Evolutionary conservation across 2,329 filamentous ascomycete genomes (phyloP).

Genomic region (Torrubiella hemipterigena): DNA sequence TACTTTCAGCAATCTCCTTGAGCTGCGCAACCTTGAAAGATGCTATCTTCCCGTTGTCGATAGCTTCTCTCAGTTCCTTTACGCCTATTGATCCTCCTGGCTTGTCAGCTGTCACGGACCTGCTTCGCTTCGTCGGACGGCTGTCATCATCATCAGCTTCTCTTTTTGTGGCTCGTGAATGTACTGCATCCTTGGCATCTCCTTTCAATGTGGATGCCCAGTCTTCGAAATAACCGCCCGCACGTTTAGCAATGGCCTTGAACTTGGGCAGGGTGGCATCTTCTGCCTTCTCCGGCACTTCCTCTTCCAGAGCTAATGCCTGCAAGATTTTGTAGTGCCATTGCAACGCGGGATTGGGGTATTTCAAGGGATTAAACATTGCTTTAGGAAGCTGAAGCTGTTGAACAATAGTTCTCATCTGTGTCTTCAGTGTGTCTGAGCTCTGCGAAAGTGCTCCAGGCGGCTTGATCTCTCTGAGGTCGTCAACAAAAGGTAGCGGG

Average conservation of each 20-base stretch:
- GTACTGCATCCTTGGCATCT: slow-evolving; percentile 27
- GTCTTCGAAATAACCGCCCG: slow-evolving; percentile 64
- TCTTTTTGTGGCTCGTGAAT: slow-evolving; percentile 35
- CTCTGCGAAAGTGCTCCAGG: slow-evolving; percentile 37
- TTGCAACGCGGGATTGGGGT: slow-evolving; percentile 84
- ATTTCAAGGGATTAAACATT: slow-evolving; percentile 72
- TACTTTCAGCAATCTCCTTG: slow-evolving; percentile 33
- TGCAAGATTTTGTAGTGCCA: slow-evolving; percentile 97
- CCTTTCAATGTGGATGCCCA: slow-evolving; percentile 61
- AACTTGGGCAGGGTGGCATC: slow-evolving; percentile 80
- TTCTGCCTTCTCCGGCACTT: slow-evolving; percentile 59
- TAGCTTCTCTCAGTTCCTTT: slow-evolving; percentile 31
- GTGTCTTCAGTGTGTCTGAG: slow-evolving; percentile 62
- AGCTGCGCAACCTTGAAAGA: slow-evolving; percentile 44
- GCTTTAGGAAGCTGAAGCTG: slow-evolving; percentile 82
- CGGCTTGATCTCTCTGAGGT: slow-evolving; percentile 66
- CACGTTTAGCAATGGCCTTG: slow-evolving; percentile 80
- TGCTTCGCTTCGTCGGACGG: slow-evolving; percentile 34
- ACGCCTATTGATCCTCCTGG: slow-evolving; percentile 24
- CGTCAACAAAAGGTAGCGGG: slow-evolving; percentile 79
- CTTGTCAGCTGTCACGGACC: slow-evolving; percentile 20
- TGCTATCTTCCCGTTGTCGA: slow-evolving; percentile 32
- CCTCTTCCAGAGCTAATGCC: slow-evolving; percentile 81
- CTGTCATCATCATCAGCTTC: slow-evolving; percentile 35
- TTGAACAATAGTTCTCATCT: slow-evolving; percentile 72